Base-by-base conservation (phyloP, 1,284 basidiomycete species). In the Austropuccinia psidii region DNA sequence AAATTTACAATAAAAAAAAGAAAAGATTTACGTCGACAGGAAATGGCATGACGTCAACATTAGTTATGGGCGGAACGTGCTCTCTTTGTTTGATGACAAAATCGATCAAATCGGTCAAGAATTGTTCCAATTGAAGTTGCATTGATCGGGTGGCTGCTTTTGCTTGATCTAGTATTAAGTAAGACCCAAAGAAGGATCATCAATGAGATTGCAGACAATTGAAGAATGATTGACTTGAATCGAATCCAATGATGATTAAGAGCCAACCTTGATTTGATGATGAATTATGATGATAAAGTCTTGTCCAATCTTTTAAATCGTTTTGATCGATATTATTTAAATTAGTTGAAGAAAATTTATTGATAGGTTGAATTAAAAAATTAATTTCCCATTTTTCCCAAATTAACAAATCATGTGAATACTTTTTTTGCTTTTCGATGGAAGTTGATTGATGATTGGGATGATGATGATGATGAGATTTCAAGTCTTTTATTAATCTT, bases 381-480 rank as follows among this genome's bases (percentile, higher is more conserved):
- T 31, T 21, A 17, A 70, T 70, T 47, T 70, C 68, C 68, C 68
- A 70, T 41, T 57, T 57, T 37, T 70, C 68, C 68, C 68, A 70
- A 19, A 52, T 49, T 24, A 70, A 19, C 11, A 45, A 31, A n/a
- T 70, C 68, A 15, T 61, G 55, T 4, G 31, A 43, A 50, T n/a
- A 17, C 37, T 43, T 58, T 15, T 21, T 55, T 35, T 6, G 31
- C 52, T 55, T 55, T 11, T 19, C 31, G 50, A 3, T 52, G 8
- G 19, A 27, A 29, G 11, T 52, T 52, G 50, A 21, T 52, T 9
- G 50, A 29, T 54, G 50, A 6, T 29, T 29, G n/a, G 5, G 31
- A n/a, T 58, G 55, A 58, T 17, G 55, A 35, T 9, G 6, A 21
- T 6, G 17, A 21, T 8, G 49, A 50, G 19, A 57, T 50, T 58